These are phyloP conservation scores for Peronospora belbahrii DNA, from an alignment of 352 stramenopile species.

Conservation along the genomic window DNA sequence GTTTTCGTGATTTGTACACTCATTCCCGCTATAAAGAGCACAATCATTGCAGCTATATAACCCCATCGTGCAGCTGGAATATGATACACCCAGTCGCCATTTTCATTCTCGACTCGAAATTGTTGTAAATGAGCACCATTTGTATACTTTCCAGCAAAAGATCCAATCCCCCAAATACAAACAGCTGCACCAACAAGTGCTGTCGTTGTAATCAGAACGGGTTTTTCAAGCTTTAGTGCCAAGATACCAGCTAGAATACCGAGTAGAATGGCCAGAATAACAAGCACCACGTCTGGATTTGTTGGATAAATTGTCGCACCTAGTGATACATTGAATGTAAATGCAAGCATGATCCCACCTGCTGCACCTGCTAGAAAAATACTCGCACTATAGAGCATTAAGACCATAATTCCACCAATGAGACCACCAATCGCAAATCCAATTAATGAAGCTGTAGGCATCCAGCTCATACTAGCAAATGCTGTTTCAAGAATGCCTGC, in stretches of 20 bases:
- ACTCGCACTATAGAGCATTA: constrained; percentile 42
- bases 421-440: constrained; percentile 38
- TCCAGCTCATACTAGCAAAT: constrained; percentile 41
- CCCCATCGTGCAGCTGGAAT: constrained; percentile 68
- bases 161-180: constrained; percentile 50
- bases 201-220: constrained; percentile 46
- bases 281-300: constrained; percentile 39
- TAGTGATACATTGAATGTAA: constrained; percentile 41
- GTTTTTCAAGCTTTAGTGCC: constrained; percentile 49
- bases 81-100: constrained; percentile 48
- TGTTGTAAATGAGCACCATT: constrained; percentile 47
- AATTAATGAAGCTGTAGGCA: constrained; percentile 50
- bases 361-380: constrained; percentile 43
- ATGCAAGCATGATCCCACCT: constrained; percentile 44
- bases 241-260: constrained; percentile 35
- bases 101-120: constrained; percentile 28
- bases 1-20: constrained; percentile 58
- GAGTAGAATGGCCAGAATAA: constrained; percentile 33
- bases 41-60: constrained; percentile 52
- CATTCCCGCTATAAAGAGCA: constrained; percentile 54
- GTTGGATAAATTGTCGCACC: constrained; percentile 41
- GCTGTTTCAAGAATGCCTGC: constrained; percentile 44
- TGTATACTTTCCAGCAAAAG: constrained; percentile 61
- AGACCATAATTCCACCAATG: constrained; percentile 32
- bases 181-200: constrained; percentile 48